A percentile compares a stretch with the other conserved stretches of the same genome.
These are phyloP conservation scores for Kockiozyma suomiensis DNA, from an alignment of 805 yeast genomes.

Conservation along the genomic window DNA sequence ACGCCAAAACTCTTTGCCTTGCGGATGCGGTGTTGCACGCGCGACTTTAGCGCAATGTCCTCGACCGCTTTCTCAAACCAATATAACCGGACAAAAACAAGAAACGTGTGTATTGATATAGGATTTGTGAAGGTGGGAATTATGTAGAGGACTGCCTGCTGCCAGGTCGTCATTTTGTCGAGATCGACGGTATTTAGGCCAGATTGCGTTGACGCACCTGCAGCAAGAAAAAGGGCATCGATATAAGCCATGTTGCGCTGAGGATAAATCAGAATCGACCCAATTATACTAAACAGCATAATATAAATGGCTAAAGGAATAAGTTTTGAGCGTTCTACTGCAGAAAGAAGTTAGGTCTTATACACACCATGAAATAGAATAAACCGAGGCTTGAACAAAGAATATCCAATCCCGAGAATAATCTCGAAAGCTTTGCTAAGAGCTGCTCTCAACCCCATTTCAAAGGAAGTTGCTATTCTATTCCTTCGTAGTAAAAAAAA, in stretches of 20 bases:
- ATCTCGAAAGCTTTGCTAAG: neutral
- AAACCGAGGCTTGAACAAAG: constrained; percentile 29
- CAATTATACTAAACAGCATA: constrained; percentile 57
- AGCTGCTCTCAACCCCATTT: neutral
- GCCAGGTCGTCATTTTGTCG: constrained; percentile 67
- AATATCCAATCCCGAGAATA: constrained; percentile 3
- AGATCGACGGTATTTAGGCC: constrained; percentile 82
- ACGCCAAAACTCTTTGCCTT: constrained; percentile 68
- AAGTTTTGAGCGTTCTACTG: constrained; percentile 47
- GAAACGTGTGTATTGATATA: constrained; percentile 77
- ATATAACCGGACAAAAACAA: constrained; percentile 76
- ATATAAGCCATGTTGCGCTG: constrained; percentile 65
- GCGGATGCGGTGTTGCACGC: constrained; percentile 76
- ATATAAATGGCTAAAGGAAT: constrained; percentile 62
- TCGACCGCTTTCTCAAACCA: constrained; percentile 90
- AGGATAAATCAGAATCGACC: constrained; percentile 79
- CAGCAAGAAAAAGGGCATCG: constrained; percentile 75
- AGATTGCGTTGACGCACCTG: constrained; percentile 85
- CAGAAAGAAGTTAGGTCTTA: neutral
- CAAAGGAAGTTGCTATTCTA: too few relatives aligned
- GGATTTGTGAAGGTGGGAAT: constrained; percentile 76
- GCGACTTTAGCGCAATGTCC: constrained; percentile 76
- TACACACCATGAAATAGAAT: constrained; percentile 28
- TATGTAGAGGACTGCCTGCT: constrained; percentile 73
- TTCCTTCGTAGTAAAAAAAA: too few relatives aligned